phyloP scores from a whole-genome alignment of 805 yeast genomes.

The Starmerella tilneyi region DNA sequence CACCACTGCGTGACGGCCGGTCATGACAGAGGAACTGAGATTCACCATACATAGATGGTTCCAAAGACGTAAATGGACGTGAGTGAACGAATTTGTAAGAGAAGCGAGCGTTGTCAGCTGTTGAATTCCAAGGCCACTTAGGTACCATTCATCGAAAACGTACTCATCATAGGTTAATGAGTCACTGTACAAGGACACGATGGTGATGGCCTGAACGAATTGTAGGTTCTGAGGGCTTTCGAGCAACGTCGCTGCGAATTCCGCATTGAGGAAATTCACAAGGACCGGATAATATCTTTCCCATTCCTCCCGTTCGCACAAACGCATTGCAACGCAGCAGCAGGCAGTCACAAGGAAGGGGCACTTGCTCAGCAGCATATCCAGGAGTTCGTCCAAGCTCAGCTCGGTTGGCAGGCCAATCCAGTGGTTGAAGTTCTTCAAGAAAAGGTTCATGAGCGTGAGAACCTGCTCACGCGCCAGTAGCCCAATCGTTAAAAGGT shows the following conservation, averaged over 20 bases:
- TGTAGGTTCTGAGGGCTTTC: constrained; percentile 42
- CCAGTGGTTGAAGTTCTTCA: constrained; percentile 68
- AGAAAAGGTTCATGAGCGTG: constrained; percentile 45
- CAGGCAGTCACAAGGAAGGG: constrained; percentile 58
- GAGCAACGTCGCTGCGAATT: constrained; percentile 40
- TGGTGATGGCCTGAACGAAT: constrained; percentile 57
- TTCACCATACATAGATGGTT: constrained; percentile 63
- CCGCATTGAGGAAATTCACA: constrained; percentile 40
- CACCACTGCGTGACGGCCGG: constrained; percentile 51
- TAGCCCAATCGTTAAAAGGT: constrained; percentile 43
- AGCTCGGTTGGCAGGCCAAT: constrained; percentile 50
- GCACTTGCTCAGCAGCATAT: constrained; percentile 39
- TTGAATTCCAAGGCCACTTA: constrained; percentile 56
- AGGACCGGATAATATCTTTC: constrained; percentile 37
- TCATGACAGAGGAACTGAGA: constrained; percentile 25
- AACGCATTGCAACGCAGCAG: constrained; percentile 53
- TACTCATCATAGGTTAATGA: constrained; percentile 45
- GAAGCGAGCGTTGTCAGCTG: constrained; percentile 57
- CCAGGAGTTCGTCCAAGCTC: constrained; percentile 41
- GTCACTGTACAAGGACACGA: constrained; percentile 54
- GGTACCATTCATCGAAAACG: constrained; percentile 58
- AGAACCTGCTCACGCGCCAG: constrained; percentile 41
- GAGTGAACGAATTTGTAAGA: constrained; percentile 52
- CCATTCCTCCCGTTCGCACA: constrained; percentile 35
- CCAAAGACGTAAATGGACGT: constrained; percentile 56